Base-by-base conservation (phyloP, 345 rosid genomes). In the Citropsis articulata region DNA sequence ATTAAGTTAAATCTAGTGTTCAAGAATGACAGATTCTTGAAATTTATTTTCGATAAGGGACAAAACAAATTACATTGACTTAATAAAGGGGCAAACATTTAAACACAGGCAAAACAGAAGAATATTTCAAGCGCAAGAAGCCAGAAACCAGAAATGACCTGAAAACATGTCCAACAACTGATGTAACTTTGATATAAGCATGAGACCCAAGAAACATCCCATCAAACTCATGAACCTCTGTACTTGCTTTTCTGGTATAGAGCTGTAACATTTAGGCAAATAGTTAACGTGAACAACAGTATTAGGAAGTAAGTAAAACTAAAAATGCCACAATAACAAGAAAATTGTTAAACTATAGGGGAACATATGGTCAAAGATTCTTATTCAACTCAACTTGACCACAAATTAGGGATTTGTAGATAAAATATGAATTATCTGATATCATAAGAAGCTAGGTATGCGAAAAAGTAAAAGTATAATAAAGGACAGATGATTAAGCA, bases 131-230 rank as follows among this genome's bases (percentile, higher is more conserved):
- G 57, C 6, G 0, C 0, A 13, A 50, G 4, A 16, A 9, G 22
- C 57, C 57, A 78, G 79, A 72, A 77, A 80, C 57, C 57, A 78
- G 79, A 72, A 77, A 80, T 64, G 57, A 94, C 99, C 99, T 92
- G 93, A 95, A 95, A 78, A 95, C 94, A 83, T 95, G 99, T 45
- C 99, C 98, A 28, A 88, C 87, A 18, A 95, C 99, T 56, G 98
- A 95, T 56, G 99, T 93, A 19, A 95, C 93, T 92, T 86, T 87
- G 67, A 78, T 90, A 63, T 86, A 87, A 1, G 85, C 93, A 16
- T 75, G 81, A 78, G 80, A 86, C 24, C 96, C 94, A 53, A 85
- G 85, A 87, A 95, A 95, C 66, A 36, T 75, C 61, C 93, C 94
- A 48, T 89, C 88, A 77, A 95, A 93, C 69, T 93, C 98, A 81